phyloP scores from a whole-genome alignment of 1,284 basidiomycete species.

The Sporisorium exsertum region DNA sequence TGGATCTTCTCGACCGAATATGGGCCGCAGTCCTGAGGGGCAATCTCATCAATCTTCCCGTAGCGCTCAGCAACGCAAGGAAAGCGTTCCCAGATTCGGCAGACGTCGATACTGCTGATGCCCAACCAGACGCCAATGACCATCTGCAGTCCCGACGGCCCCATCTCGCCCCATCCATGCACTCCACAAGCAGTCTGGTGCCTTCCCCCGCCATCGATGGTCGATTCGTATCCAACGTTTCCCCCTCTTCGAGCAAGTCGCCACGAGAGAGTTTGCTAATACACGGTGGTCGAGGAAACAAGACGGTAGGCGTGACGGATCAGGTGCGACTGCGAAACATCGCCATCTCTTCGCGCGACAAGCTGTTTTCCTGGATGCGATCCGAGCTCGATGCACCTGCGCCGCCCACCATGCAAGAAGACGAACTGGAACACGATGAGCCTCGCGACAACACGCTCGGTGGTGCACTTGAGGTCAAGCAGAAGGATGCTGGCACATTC shows the following conservation, averaged over 20 bases:
- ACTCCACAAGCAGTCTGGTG: slow-evolving; percentile 31
- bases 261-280: slow-evolving; percentile 41
- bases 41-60: slow-evolving; percentile 40
- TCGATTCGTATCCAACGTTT: slow-evolving; percentile 15
- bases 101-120: not conserved
- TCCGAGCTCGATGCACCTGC: slow-evolving; percentile 46
- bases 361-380: slow-evolving; percentile 65
- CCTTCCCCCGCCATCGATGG: slow-evolving; percentile 44
- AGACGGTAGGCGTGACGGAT: slow-evolving; percentile 56
- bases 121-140: not conserved
- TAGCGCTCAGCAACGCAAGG: slow-evolving; percentile 32
- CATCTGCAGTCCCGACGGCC: not conserved
- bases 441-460: slow-evolving; percentile 36
- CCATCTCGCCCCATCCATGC: not conserved
- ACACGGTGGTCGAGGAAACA: slow-evolving; percentile 44
- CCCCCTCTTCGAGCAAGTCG: not conserved
- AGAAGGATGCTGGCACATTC: not conserved
- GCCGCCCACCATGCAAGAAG: slow-evolving; percentile 53
- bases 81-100: slow-evolving; percentile 25
- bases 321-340: slow-evolving; percentile 62
- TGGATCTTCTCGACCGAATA: slow-evolving; percentile 59
- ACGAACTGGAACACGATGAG: slow-evolving; percentile 26
- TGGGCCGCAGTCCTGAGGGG: slow-evolving; percentile 58
- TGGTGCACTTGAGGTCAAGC: slow-evolving; percentile 17
- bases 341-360: slow-evolving; percentile 52